Evolutionary conservation across 192 early-diverging fungal species (phyloP), one percentile per base, ranked within the genome.

Genomic region (Dispira simplex): DNA sequence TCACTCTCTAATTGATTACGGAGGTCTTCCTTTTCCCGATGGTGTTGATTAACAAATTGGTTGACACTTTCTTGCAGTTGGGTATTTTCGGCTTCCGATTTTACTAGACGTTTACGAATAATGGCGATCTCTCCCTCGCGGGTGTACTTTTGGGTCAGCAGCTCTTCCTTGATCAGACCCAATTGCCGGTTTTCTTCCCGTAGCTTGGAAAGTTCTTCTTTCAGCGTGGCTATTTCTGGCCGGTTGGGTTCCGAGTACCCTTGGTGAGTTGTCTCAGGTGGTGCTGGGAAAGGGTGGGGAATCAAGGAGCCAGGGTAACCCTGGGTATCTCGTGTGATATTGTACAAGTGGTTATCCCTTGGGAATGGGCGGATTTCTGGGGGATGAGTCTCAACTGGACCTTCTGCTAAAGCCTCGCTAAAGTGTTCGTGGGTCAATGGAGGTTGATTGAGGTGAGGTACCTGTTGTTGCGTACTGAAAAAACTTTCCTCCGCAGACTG

Each of bases 81-180:
- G 39, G 58, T 44, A 13, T 60, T 60, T 27, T 60, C 58, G 12
- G 58, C 39, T 60, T 60, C 58, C 1, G 58, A 60, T 16, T 60
- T 60, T 16, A 60, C 58, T 27, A 60, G 58, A 13, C 58, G 58
- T 44, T 44, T 27, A 0, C 58, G 58, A 27, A 60, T 60, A 60
- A 60, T 60, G 58, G 58, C 58, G 39, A 60, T 60, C 39, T 60
- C 58, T 12, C 58, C 58, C 14, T 60, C 58, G 58, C 21, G 26
- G 12, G 58, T 60, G 32, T 60, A 60, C 3, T 60, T 60, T 11
- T 43, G 58, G 4, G 26, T 60, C 12, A 60, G 39, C 10, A 60
- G 32, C 13, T 27, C 25, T 44, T 60, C 58, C 58, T 60, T 60
- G 16, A n/a, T 44, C 4, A 14, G 1, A 16, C 16, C 3, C 3